A percentile compares a stretch with the other conserved stretches of the same genome.
Evolutionary conservation across 2,329 filamentous ascomycete species (phyloP).

Genomic region (Penicillium rolfsii): DNA sequence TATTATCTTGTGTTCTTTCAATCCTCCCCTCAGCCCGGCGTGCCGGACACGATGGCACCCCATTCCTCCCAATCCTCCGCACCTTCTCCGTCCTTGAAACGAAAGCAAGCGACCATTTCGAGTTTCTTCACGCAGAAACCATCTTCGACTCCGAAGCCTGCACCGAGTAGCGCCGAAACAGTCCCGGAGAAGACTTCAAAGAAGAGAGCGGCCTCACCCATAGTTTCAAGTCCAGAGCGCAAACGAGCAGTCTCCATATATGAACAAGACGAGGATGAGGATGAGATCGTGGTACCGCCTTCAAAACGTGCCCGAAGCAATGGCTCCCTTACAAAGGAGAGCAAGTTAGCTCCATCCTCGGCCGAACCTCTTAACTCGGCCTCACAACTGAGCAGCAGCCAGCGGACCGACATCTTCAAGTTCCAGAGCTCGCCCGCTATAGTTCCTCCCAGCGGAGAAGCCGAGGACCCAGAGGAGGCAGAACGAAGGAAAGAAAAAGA

Average conservation of each 20-base stretch:
- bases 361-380: slow-evolving; percentile 19
- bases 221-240: slow-evolving; percentile 5
- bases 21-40: neutral
- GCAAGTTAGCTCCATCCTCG: slow-evolving; percentile 11
- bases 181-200: slow-evolving; percentile 11
- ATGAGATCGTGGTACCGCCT: slow-evolving; percentile 44
- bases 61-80: slow-evolving; percentile 40
- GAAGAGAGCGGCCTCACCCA: slow-evolving; percentile 19
- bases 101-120: slow-evolving; percentile 72
- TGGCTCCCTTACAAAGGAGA: slow-evolving; percentile 21
- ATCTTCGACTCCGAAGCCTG: slow-evolving; percentile 25
- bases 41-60: slow-evolving; percentile 34
- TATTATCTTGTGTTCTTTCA: neutral
- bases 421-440: slow-evolving; percentile 58
- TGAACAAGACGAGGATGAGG: slow-evolving; percentile 43
- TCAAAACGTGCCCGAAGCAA: slow-evolving; percentile 46
- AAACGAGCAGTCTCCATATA: slow-evolving; percentile 11
- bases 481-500: slow-evolving; percentile 63
- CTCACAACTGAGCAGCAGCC: slow-evolving; percentile 42
- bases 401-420: slow-evolving; percentile 62
- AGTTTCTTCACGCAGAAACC: slow-evolving; percentile 76
- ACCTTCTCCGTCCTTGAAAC: slow-evolving; percentile 40
- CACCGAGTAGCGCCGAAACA: slow-evolving; percentile 16
- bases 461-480: slow-evolving; percentile 53
- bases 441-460: slow-evolving; percentile 38